Evolutionary conservation across 2,329 filamentous ascomycete genomes (phyloP), one percentile per base, ranked within the genome.

Genomic region (Clarireedia monteithiana): DNA sequence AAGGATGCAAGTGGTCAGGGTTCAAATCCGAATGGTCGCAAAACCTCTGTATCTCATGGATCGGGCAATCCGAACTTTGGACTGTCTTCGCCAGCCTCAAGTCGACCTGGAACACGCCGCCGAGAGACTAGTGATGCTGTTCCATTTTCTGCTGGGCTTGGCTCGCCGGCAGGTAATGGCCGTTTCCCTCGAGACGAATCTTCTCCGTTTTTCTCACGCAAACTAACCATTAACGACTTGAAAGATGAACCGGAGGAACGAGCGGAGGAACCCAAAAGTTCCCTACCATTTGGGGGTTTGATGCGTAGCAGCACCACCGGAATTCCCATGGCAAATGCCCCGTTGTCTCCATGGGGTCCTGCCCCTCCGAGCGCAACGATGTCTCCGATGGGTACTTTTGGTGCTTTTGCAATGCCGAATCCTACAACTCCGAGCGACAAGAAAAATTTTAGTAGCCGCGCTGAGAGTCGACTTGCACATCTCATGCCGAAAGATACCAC

Each of bases 391-490:
- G 91, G 92, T 36, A 85, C 85, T 23, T 99, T 99, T 72, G 92
- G 92, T 10, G 94, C 85, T 66, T 97, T 97, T 70, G 85, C 88
- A n/a, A 71, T 95, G 52, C 73, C 76, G 30, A 77, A 79, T 36
- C 75, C 80, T 17, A 72, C 79, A 6, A 76, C 82, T 30, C 72
- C 77, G 6, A 75, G 78, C 4, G 89, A 95, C 54, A 95, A 94
- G 74, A 84, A 88, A 9, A 81, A 86, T 65, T 85, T 83, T 27
- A 85, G 81, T 66, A 72, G 81, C 27, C 79, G 86, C 56, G 84
- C 88, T 2, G 89, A 90, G 68, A 96, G 91, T 69, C 85, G 91
- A 27, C 84, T 96, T 66, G 92, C 91, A 62, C 90, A 90, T 66
- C 72, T 96, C 23, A 86, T 96, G 63, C 84, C 83, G 20, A 95